phyloP scores from a whole-genome alignment of 306 rosid genomes.

The Leucaena leucocephala region DNA sequence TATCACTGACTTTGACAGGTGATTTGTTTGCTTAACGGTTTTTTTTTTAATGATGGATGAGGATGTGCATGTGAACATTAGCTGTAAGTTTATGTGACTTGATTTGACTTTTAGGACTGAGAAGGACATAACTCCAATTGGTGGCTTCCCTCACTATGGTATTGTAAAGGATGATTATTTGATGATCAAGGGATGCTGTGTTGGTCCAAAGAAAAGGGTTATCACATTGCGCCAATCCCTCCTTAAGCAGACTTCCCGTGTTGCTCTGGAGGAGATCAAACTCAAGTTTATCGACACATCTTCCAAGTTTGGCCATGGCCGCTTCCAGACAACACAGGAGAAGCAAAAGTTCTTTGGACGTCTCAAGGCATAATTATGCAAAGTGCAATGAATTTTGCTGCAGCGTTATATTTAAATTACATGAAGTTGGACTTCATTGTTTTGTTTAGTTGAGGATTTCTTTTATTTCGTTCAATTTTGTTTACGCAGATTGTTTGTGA shows the following conservation, averaged over 20 bases:
- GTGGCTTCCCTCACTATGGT: slow-evolving; percentile 94
- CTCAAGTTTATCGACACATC: slow-evolving; percentile 89
- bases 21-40: not conserved
- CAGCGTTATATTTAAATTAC: not conserved
- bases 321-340: slow-evolving; percentile 52
- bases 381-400: not conserved
- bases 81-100: not conserved
- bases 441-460: not conserved
- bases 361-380: slow-evolving; percentile 58
- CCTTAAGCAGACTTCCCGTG: slow-evolving; percentile 78
- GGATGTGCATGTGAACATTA: not conserved
- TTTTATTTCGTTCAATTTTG: not conserved
- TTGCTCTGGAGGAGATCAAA: slow-evolving; percentile 78
- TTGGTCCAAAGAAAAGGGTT: slow-evolving; percentile 84
- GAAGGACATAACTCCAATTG: slow-evolving; percentile 86
- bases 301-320: slow-evolving; percentile 85
- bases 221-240: slow-evolving; percentile 82
- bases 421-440: slow-evolving; percentile 8
- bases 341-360: slow-evolving; percentile 82
- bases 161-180: slow-evolving; percentile 74
- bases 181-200: slow-evolving; percentile 76
- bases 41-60: not conserved
- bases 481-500: not conserved
- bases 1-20: slow-evolving; percentile 78
- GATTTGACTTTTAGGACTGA: slow-evolving; percentile 65